Evolutionary conservation across 371 early-diverging fungal genomes (phyloP).

Genomic region (Mucor sp.): DNA sequence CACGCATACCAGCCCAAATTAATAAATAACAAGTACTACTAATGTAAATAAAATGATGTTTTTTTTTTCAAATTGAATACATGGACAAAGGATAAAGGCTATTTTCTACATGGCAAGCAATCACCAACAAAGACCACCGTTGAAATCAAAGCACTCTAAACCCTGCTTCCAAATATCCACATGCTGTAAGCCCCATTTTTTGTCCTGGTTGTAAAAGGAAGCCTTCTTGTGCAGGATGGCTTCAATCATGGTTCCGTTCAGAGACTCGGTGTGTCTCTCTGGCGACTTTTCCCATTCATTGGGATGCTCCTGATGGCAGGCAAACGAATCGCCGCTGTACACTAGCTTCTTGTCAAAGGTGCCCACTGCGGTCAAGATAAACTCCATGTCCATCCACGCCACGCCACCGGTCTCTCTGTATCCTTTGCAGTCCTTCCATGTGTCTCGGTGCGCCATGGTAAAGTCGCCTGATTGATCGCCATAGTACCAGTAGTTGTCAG

Average conservation of each 20-base stretch:
- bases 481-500: slow-evolving; percentile 29
- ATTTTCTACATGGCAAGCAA: no score
- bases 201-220: slow-evolving; percentile 34
- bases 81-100: no score
- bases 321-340: slow-evolving; percentile 33
- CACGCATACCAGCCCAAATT: no score
- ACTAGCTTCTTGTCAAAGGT: slow-evolving; percentile 37
- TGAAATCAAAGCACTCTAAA: slow-evolving; percentile 42
- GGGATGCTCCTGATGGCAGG: slow-evolving; percentile 47
- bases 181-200: slow-evolving; percentile 41
- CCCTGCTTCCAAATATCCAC: slow-evolving; percentile 43
- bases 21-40: no score
- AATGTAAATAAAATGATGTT: no score
- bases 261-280: slow-evolving; percentile 22
- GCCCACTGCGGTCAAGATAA: slow-evolving; percentile 42
- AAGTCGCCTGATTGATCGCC: slow-evolving; percentile 51
- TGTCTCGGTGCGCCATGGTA: slow-evolving; percentile 50
- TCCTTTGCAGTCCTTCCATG: slow-evolving; percentile 42
- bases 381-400: slow-evolving; percentile 53
- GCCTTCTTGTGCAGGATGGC: slow-evolving; percentile 31
- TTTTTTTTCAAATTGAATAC: no score
- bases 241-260: slow-evolving; percentile 17
- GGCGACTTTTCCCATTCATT: slow-evolving; percentile 44
- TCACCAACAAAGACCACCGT: slow-evolving; percentile 34
- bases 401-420: slow-evolving; percentile 48